Evolutionary conservation across 2,329 filamentous ascomycete species (phyloP), one percentile per base, ranked within the genome.

Genomic region (Venturiaceae sp.): DNA sequence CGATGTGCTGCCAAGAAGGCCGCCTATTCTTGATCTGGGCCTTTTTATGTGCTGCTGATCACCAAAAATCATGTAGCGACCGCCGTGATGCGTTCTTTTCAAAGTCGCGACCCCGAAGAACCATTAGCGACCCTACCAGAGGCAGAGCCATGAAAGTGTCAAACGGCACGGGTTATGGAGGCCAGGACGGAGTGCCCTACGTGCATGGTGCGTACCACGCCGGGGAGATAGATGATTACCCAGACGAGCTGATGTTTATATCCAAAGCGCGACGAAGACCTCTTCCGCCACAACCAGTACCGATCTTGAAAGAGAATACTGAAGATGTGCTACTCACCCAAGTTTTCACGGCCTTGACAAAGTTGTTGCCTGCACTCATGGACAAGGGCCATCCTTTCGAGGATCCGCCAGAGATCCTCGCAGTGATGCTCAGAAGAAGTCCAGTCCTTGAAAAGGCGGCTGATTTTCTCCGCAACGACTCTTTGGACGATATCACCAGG

Each of bases 391-490:
- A 58, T 19, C n/a, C 32, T 2, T 71, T 72, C 59, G 68, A 72
- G 33, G 62, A 68, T 19, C 68, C 72, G 19, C 67, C 71, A 3
- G 47, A 54, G 5, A 63, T 62, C 5, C 55, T 75, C 1, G 44
- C 61, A 41, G 64, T 67, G 2, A 69, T 76, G 64, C 64, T 77
- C 8, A 61, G 66, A 11, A 60, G 70, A 8, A 71, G 70, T 58
- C 69, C 69, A 30, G 60, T 76, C 9, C 62, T 75, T 9, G 68
- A 72, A 36, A 70, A 68, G 36, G 66, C 67, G 14, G 70, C 70
- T 1, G 69, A 75, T 23, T 64, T 76, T 2, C 61, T 77, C 8
- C 66, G 71, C 11, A 74, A 75, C 61, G 74, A 75, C 58, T 72
- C 71, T 7, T 59, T 76, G 11, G 68, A 71, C 23, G 71, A 77